Evolutionary conservation across 73 alveolate genomes (phyloP), one percentile per base, ranked within the genome.

Genomic region (Symbiodinium natans): DNA sequence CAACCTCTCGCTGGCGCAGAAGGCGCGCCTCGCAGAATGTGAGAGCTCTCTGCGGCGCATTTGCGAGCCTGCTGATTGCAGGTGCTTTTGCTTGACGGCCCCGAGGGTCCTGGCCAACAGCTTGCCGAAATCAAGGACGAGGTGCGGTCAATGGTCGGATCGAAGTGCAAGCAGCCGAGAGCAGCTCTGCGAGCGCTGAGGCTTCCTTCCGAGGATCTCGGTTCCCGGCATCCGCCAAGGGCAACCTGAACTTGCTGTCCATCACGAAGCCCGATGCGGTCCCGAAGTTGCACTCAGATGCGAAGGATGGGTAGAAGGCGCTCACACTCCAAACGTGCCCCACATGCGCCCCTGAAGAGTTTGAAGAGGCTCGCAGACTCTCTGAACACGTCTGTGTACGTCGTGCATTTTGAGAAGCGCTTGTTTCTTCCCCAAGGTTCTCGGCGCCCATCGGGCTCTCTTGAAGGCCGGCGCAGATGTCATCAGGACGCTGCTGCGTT

Each of bases 391-490:
- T n/a, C n/a, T n/a, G n/a, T n/a, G n/a, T n/a, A n/a, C n/a, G n/a
- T n/a, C n/a, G n/a, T 13, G 59, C 59, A 46, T 9, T 46, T 13
- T 6, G 21, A 46, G 59, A 63, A 63, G 40, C 15, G 75, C 75
- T 21, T 56, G 75, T 31, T 29, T 29, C 40, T 6, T 27, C 68
- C 68, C 21, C 27, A 29, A 63, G 77, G 77, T 63, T 15, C 31
- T 63, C 38, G 34, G 25, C 41, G 97, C 97, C 5, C 88, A 90
- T 41, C 97, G 97, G 25, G 97, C 97, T 29, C 83, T 90, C 59
- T 52, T 90, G 87, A 90, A 90, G 43, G 97, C 97, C 23, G 97
- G 97, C n/a, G 97, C 88, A 71, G 97, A 90, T 40, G 40, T 90
- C 88, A 90, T 90, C 97, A 88, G 95, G 95, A 54, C 23, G n/a